Evolutionary conservation across 2,329 filamentous ascomycete genomes (phyloP).

Genomic region (Cladosporium colombiae): DNA sequence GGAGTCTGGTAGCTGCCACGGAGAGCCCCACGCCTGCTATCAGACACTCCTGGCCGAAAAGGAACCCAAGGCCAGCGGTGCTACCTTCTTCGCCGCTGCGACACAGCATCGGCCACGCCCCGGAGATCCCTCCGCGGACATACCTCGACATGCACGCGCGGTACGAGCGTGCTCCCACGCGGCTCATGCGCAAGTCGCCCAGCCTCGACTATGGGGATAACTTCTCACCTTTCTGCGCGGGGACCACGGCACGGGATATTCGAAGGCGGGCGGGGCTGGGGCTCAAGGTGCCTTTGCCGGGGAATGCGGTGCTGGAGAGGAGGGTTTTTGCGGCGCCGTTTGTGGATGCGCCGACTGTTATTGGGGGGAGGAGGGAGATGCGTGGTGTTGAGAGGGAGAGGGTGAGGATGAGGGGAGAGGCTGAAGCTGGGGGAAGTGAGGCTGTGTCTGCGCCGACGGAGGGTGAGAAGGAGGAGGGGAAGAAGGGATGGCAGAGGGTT

Average conservation of each 20-base stretch:
- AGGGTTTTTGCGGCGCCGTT: background rate
- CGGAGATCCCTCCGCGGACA: background rate
- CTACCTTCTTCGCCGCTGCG: background rate
- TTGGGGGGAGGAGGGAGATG: background rate
- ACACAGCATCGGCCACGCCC: background rate
- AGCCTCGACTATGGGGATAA: background rate
- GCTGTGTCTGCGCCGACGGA: background rate
- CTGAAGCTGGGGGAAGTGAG: background rate
- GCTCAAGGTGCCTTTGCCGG: background rate
- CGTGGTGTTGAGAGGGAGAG: background rate
- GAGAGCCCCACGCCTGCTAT: background rate
- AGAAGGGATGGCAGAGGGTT: background rate
- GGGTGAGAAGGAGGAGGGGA: background rate
- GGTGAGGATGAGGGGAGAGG: background rate
- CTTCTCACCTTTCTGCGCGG: background rate
- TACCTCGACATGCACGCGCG: conserved; percentile 1
- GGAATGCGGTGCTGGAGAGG: background rate
- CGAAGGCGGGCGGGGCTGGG: background rate
- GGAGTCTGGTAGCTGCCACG: background rate
- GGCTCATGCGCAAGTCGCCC: background rate
- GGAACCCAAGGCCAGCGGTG: background rate
- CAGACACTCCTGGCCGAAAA: background rate
- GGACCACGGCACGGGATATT: conserved; percentile 2
- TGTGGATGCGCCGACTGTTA: background rate
- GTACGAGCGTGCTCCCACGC: background rate